Conservation (phyloP, 129 eudicot genomes). For the Saussurea involucrata region DNA sequence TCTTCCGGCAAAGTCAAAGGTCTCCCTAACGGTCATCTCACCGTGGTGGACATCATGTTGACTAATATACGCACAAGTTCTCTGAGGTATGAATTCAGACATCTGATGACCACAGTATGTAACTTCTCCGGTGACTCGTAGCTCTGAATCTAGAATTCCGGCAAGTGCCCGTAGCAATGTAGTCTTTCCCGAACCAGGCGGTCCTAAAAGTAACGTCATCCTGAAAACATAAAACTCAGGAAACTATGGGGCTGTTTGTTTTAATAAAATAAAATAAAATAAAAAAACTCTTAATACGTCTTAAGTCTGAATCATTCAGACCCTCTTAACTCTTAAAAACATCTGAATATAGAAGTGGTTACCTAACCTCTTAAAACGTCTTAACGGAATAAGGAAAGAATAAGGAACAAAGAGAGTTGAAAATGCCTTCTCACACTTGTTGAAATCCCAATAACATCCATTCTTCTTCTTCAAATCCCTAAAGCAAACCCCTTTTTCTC, state of each 20-base stretch:
- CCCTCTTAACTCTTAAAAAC: too few relatives aligned
- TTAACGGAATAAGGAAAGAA: too few relatives aligned
- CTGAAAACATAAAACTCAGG: slow-evolving; percentile 13
- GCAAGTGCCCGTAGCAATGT: slow-evolving; percentile 55
- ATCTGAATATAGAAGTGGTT: too few relatives aligned
- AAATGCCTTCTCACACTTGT: too few relatives aligned
- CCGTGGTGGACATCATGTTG: slow-evolving; percentile 61
- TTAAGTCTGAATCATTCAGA: too few relatives aligned
- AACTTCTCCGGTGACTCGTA: slow-evolving; percentile 41
- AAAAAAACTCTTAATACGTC: too few relatives aligned
- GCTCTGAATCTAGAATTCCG: slow-evolving; percentile 37
- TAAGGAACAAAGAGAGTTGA: too few relatives aligned
- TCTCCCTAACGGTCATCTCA: slow-evolving; percentile 69
- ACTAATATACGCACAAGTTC: slow-evolving; percentile 59
- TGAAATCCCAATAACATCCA: too few relatives aligned
- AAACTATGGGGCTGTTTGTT: not conserved
- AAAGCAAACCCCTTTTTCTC: too few relatives aligned
- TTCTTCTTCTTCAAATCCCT: too few relatives aligned
- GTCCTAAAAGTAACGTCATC: slow-evolving; percentile 67
- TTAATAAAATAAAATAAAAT: too few relatives aligned
- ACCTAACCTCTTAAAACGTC: too few relatives aligned
- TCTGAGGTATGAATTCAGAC: slow-evolving; percentile 54
- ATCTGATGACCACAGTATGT: slow-evolving; percentile 57
- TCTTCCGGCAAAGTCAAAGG: slow-evolving; percentile 58
- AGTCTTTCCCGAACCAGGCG: slow-evolving; percentile 64